Conservation (phyloP, 139 green algal species). For the Picocystis salinarum region DNA sequence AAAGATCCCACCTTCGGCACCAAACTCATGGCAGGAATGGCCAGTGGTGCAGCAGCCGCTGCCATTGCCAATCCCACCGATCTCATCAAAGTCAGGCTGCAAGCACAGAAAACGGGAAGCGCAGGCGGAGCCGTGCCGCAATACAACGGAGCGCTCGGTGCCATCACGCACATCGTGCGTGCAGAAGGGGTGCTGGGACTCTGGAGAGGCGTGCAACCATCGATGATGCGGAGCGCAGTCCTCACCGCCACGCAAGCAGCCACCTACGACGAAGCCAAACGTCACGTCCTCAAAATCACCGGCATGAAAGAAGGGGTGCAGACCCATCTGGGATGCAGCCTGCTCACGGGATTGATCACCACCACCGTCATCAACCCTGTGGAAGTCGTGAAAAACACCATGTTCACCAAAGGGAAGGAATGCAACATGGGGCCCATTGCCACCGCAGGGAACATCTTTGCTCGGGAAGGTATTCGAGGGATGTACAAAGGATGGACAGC, state of each 20-base stretch:
- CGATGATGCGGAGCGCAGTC: slow-evolving; percentile 37
- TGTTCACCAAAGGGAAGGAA: slow-evolving; percentile 28
- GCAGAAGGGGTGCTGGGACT: slow-evolving; percentile 43
- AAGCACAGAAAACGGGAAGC: no score
- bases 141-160: slow-evolving; percentile 11
- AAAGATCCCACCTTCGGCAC: slow-evolving; percentile 6
- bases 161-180: slow-evolving; percentile 24
- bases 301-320: slow-evolving; percentile 29
- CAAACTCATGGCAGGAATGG: slow-evolving; percentile 45
- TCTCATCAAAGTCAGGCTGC: slow-evolving; percentile 43
- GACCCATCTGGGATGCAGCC: slow-evolving; percentile 35
- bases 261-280: slow-evolving; percentile 67
- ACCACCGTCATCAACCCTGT: slow-evolving; percentile 68
- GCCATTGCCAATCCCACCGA: slow-evolving; percentile 57
- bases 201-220: slow-evolving; percentile 55
- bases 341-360: slow-evolving; percentile 63
- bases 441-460: slow-evolving; percentile 13
- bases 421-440: not conserved
- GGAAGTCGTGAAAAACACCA: slow-evolving; percentile 69
- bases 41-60: slow-evolving; percentile 45
- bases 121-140: not conserved
- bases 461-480: slow-evolving; percentile 19
- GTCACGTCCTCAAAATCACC: slow-evolving; percentile 15
- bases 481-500: slow-evolving; percentile 36
- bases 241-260: slow-evolving; percentile 62